Evolutionary conservation across 495 filamentous ascomycete species (phyloP).

Genomic region (Penicillium manginii): DNA sequence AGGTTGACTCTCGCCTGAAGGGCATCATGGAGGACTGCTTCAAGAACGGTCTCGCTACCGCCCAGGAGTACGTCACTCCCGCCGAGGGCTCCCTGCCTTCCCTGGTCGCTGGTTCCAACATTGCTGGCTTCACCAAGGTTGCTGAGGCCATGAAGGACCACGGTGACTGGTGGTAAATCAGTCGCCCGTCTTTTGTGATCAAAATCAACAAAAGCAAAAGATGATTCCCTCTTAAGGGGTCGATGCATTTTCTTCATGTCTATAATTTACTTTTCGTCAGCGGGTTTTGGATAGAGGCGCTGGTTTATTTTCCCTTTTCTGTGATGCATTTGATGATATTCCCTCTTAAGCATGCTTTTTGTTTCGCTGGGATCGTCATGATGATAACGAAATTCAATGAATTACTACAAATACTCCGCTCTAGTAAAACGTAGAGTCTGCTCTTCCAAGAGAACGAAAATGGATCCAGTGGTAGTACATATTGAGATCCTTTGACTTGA

Average conservation of each 20-base stretch:
- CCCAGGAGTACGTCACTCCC: conserved; percentile 80
- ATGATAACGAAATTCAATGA: conserved; percentile 38
- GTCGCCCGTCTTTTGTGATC: conserved; percentile 9
- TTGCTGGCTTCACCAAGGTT: conserved; percentile 97
- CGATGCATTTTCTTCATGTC: conserved; percentile 30
- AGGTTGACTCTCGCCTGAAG: conserved; percentile 92
- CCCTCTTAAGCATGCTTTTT: conserved; percentile 30
- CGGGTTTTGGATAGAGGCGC: conserved; percentile 48
- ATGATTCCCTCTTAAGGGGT: conserved; percentile 18
- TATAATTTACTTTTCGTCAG: conserved; percentile 31
- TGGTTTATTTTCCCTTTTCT: conserved; percentile 29
- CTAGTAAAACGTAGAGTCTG: too few species aligned
- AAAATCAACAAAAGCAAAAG: conserved; percentile 14
- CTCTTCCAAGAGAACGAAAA: background rate
- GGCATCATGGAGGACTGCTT: conserved; percentile 94
- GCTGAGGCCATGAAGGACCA: conserved; percentile 93
- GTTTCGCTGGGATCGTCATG: conserved; percentile 29
- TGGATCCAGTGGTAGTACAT: too few species aligned
- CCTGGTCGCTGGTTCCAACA: conserved; percentile 91
- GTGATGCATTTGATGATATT: conserved; percentile 38
- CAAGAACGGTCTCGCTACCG: conserved; percentile 86
- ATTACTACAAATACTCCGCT: conserved; percentile 12
- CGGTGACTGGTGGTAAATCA: conserved; percentile 88
- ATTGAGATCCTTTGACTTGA: too few species aligned
- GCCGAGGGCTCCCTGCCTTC: conserved; percentile 83